Percentiles rank a stretch among this genome's conserved stretches.
Conservation (phyloP, 2,329 filamentous ascomycete genomes). For the Clonostachys chloroleuca region DNA sequence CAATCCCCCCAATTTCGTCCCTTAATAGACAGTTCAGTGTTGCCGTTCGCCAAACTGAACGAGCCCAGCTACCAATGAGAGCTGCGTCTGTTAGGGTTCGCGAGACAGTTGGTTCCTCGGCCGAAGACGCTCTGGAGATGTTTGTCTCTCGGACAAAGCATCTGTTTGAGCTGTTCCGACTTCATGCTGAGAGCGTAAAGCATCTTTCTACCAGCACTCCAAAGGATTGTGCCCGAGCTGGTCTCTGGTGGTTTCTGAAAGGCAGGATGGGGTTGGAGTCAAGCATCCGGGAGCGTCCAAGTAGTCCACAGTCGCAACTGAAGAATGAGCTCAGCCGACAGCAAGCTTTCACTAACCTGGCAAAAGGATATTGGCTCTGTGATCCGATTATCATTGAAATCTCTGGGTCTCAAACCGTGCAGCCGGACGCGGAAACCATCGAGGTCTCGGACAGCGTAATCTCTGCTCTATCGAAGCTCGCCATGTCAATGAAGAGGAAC, state of each 20-base stretch:
- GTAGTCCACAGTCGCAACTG: conserved; percentile 42
- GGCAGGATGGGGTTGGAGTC: conserved; percentile 73
- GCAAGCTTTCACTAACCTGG: conserved; percentile 81
- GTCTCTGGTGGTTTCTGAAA: conserved; percentile 86
- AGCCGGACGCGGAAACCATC: conserved; percentile 40
- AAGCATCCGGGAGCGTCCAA: conserved; percentile 61
- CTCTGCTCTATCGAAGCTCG: conserved; percentile 66
- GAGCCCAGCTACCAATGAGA: conserved; percentile 4
- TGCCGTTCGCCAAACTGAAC: too few species aligned
- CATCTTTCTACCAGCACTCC: conserved; percentile 60
- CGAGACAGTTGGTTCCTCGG: conserved; percentile 38
- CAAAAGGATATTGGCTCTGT: conserved; percentile 82
- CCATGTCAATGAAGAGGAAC: conserved; percentile 81
- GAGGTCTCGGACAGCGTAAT: conserved; percentile 52
- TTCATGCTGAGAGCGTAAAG: conserved; percentile 71
- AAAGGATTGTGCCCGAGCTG: conserved; percentile 66
- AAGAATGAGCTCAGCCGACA: conserved; percentile 53
- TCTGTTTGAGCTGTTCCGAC: conserved; percentile 69
- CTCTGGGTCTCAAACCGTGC: conserved; percentile 32
- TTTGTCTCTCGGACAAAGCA: conserved; percentile 71
- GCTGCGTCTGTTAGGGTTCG: conserved; percentile 29
- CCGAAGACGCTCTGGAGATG: conserved; percentile 62
- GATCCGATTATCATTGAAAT: conserved; percentile 49
- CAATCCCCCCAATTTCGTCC: too few species aligned
- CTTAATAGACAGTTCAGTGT: too few species aligned